Base-by-base conservation (phyloP, 2,329 filamentous ascomycete genomes). In the Colletotrichum siamense region DNA sequence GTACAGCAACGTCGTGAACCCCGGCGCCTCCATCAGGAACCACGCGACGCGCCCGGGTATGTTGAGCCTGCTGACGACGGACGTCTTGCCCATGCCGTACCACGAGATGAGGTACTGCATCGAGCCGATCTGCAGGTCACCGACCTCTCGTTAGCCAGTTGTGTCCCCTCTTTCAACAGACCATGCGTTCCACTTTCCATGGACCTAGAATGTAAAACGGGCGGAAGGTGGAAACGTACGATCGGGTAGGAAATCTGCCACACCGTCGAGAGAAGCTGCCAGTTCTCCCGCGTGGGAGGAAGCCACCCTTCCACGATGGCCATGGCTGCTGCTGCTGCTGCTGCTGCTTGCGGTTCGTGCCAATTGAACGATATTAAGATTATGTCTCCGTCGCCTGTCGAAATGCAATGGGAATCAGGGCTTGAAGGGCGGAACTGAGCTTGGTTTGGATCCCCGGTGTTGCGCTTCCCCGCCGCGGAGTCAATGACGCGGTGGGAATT, bases 11-110 rank as follows among this genome's bases (percentile, higher is more conserved):
- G 93, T 94, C 39, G 95, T 81, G 81, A 96, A 93, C 18, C 95
- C 95, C 0, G 95, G 93, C 16, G 91, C 87, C 85, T 99, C 97
- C 95, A 98, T 98, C 4, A 93, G 91, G 72, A 94, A 90, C 97
- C 97, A 99, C 74, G 92, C 96, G 78, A 95, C 87, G 80, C 95
- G 95, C 77, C 97, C 97, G 3, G 96, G 95, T n/a, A 99, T 85
- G 86, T 99, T 99, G 83, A 97, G 88, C 15, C 87, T 87, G 80
- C 94, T 96, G 5, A 89, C 82, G 22, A 92, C 90, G 5, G 95
- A 98, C 4, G 96, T 98, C 86, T 99, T 99, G 84, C 97, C 97
- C 88, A 96, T 95, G 67, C 95, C 95, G 84, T 98, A 97, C 90
- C 92, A 98, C 71, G 92, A 90, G n/a, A 90, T 86, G 72, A 93